phyloP scores from a whole-genome alignment of 2,329 filamentous ascomycete species.

The Microdochium bolleyi region DNA sequence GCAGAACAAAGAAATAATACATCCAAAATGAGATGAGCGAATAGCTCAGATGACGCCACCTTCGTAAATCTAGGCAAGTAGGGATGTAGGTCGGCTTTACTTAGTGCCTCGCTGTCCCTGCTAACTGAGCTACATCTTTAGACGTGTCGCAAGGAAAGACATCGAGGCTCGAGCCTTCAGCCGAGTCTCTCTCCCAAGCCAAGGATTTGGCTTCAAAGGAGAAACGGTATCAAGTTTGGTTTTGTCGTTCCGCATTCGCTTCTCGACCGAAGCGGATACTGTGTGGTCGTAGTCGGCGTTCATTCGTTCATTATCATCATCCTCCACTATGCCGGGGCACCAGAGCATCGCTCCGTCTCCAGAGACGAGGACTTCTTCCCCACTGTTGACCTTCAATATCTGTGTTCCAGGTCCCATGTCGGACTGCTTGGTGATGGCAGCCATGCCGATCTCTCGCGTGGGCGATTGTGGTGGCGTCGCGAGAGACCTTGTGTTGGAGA shows the following conservation, averaged over 20 bases:
- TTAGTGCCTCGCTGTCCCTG: too few species aligned
- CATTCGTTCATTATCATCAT: background rate
- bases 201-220: background rate
- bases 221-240: background rate
- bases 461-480: background rate
- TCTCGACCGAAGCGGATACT: too few species aligned
- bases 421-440: slow-evolving; percentile 1
- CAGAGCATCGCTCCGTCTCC: slow-evolving; percentile 26
- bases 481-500: background rate
- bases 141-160: background rate
- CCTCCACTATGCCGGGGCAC: slow-evolving; percentile 1
- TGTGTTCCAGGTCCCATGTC: slow-evolving; percentile 21
- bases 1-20: too few species aligned
- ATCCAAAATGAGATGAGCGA: too few species aligned
- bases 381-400: slow-evolving; percentile 30
- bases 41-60: too few species aligned
- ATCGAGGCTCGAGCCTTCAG: background rate
- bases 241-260: background rate
- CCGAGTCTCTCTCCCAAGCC: background rate
- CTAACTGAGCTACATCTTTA: background rate
- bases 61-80: too few species aligned
- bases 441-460: background rate
- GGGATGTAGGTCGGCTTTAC: too few species aligned
- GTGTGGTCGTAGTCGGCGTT: too few species aligned
- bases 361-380: slow-evolving; percentile 33